Conservation (phyloP, 306 rosid species). For the Prosopis cineraria region DNA sequence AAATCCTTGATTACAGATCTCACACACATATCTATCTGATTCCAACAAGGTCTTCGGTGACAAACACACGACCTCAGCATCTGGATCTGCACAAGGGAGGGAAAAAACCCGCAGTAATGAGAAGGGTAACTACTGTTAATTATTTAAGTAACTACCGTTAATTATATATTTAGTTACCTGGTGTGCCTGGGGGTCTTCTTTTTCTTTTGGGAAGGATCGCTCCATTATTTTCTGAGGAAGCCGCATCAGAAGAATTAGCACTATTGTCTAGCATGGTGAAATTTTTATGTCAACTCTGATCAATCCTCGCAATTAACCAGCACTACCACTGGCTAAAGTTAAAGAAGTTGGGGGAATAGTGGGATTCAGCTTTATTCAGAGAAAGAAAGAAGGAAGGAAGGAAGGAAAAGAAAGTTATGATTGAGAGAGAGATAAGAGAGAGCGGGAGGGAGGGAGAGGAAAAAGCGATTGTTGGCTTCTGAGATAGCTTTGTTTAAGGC, state of each 20-base stretch:
- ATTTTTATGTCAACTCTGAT: slow-evolving; percentile 13
- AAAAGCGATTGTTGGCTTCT: slow-evolving; percentile 53
- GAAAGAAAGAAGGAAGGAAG: slow-evolving; percentile 32
- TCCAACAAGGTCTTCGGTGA: slow-evolving; percentile 87
- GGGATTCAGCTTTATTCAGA: slow-evolving; percentile 68
- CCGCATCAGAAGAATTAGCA: slow-evolving; percentile 14
- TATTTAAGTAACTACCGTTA: neutral
- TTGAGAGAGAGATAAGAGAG: slow-evolving; percentile 15
- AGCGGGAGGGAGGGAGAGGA: slow-evolving; percentile 33
- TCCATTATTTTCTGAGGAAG: slow-evolving; percentile 35
- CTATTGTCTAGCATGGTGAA: slow-evolving; percentile 61
- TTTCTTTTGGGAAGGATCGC: slow-evolving; percentile 61
- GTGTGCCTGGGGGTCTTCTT: slow-evolving; percentile 98
- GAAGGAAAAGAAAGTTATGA: neutral
- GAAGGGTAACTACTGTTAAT: neutral
- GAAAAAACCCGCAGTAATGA: neutral
- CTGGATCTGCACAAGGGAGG: slow-evolving; percentile 69
- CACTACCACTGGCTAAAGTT: slow-evolving; percentile 21
- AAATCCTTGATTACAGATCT: slow-evolving; percentile 98
- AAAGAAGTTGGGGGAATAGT: slow-evolving; percentile 49
- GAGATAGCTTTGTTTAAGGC: slow-evolving; percentile 57
- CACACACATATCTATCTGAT: slow-evolving; percentile 91
- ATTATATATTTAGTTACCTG: slow-evolving; percentile 59
- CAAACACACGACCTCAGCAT: slow-evolving; percentile 90
- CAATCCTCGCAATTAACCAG: neutral